Evolutionary conservation across 176 grass and related monocot genomes (phyloP).

Genomic region (Metroxylon sagu): DNA sequence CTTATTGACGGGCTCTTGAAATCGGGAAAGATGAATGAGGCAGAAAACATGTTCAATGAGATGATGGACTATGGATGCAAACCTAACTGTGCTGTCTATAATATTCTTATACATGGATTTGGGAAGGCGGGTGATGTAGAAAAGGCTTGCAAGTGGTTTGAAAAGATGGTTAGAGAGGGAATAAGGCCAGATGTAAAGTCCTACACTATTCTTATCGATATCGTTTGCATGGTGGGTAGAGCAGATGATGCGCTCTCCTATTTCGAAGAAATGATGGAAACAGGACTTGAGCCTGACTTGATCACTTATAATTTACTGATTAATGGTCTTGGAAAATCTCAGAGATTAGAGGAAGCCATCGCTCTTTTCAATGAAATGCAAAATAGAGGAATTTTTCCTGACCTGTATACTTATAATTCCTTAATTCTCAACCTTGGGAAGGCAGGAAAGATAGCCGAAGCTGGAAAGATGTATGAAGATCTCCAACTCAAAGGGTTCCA

Average conservation of each 20-base stretch:
- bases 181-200: slow-evolving; percentile 90
- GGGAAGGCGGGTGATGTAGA: slow-evolving; percentile 53
- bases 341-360: slow-evolving; percentile 55
- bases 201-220: slow-evolving; percentile 61
- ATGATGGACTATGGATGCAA: slow-evolving; percentile 72
- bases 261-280: slow-evolving; percentile 44
- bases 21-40: slow-evolving; percentile 51
- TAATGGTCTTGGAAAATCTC: slow-evolving; percentile 63
- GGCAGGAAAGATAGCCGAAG: slow-evolving; percentile 57
- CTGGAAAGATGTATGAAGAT: slow-evolving; percentile 74
- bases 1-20: slow-evolving; percentile 83
- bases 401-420: slow-evolving; percentile 87
- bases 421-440: slow-evolving; percentile 83
- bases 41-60: slow-evolving; percentile 61
- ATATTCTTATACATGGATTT: slow-evolving; percentile 81
- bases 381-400: slow-evolving; percentile 53
- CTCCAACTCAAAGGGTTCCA: slow-evolving; percentile 61
- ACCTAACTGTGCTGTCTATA: slow-evolving; percentile 78
- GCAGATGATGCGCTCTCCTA: slow-evolving; percentile 58
- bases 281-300: slow-evolving; percentile 68
- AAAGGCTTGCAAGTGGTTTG: slow-evolving; percentile 51
- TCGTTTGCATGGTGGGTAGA: slow-evolving; percentile 44
- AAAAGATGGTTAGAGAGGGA: slow-evolving; percentile 60
- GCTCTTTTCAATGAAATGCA: slow-evolving; percentile 69
- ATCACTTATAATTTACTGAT: slow-evolving; percentile 85